These are phyloP conservation scores for Haplosporangium gracile DNA, from an alignment of 192 early-diverging fungal genomes.

Conservation along the genomic window DNA sequence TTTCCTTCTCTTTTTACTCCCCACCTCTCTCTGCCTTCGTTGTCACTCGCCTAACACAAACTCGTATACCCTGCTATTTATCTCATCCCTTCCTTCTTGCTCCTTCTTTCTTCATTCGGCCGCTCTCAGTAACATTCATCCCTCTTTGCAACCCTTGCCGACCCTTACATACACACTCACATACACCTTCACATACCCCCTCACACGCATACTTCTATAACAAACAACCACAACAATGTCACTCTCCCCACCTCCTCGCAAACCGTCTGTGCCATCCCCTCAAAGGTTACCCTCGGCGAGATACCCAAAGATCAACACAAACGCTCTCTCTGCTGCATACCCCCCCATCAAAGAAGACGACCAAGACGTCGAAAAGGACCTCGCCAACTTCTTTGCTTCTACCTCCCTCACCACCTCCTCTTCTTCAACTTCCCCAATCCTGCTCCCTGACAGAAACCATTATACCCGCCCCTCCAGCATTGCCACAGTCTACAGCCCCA, in stretches of 20 bases:
- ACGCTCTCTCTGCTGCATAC: not conserved
- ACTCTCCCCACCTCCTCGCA: conserved; percentile 33
- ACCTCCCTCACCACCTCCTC: conserved; percentile 5
- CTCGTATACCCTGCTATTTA: not conserved
- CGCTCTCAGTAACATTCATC: not conserved
- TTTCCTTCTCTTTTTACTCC: not conserved
- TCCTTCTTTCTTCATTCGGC: not conserved
- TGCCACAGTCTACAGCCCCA: conserved; percentile 20
- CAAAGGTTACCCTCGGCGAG: not conserved
- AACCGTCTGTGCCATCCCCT: not conserved
- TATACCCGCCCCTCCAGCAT: conserved; percentile 25
- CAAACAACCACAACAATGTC: not conserved
- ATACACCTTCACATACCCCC: not conserved
- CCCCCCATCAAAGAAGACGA: not conserved
- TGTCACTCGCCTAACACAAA: not conserved
- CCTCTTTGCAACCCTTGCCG: not conserved
- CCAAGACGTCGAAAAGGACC: conserved; percentile 20
- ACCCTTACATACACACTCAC: not conserved
- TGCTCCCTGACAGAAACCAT: conserved; percentile 2
- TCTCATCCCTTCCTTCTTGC: not conserved
- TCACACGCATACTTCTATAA: not conserved
- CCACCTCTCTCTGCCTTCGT: not conserved
- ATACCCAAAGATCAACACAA: conserved; percentile 35
- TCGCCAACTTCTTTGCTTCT: conserved; percentile 12
- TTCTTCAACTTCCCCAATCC: not conserved